Conservation (phyloP, 2,329 filamentous ascomycete genomes). For the Colletotrichum shisoi region DNA sequence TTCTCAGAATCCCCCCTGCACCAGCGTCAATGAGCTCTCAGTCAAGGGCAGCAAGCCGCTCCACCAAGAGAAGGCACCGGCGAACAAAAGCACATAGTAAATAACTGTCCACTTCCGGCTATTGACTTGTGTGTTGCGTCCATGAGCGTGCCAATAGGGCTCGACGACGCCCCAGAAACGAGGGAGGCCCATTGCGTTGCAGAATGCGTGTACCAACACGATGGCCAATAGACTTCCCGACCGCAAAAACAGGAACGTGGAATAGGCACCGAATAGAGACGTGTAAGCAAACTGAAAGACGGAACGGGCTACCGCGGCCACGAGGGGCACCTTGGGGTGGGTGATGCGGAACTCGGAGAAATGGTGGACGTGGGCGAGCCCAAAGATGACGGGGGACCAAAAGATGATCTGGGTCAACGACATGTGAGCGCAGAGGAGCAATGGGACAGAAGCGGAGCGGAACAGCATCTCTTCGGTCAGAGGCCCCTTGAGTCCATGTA, state of each 20-base stretch:
- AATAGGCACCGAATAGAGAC: conserved; percentile 91
- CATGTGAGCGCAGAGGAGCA: conserved; percentile 76
- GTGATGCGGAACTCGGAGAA: conserved; percentile 92
- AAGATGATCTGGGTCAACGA: conserved; percentile 71
- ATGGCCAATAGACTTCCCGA: conserved; percentile 82
- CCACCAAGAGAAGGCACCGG: conserved; percentile 76
- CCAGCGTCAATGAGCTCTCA: conserved; percentile 63
- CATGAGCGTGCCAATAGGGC: conserved; percentile 52
- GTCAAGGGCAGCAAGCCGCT: conserved; percentile 76
- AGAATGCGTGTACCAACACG: conserved; percentile 83
- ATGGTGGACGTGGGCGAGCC: conserved; percentile 92
- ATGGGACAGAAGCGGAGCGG: conserved; percentile 82
- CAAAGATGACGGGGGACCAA: conserved; percentile 86
- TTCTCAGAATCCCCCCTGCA: conserved; percentile 30
- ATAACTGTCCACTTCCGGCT: conserved; percentile 69
- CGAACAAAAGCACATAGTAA: conserved; percentile 81
- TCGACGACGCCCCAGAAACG: conserved; percentile 82
- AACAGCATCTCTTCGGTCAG: conserved; percentile 94
- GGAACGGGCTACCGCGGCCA: conserved; percentile 72
- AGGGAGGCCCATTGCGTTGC: conserved; percentile 90
- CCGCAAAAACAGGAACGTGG: conserved; percentile 85
- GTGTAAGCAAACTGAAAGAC: conserved; percentile 89
- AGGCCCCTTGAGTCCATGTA: conserved; percentile 67
- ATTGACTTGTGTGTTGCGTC: conserved; percentile 8
- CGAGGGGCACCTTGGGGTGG: conserved; percentile 72